Evolutionary conservation across 2,329 filamentous ascomycete species (phyloP).

Genomic region (Chrysoporthe puriensis): DNA sequence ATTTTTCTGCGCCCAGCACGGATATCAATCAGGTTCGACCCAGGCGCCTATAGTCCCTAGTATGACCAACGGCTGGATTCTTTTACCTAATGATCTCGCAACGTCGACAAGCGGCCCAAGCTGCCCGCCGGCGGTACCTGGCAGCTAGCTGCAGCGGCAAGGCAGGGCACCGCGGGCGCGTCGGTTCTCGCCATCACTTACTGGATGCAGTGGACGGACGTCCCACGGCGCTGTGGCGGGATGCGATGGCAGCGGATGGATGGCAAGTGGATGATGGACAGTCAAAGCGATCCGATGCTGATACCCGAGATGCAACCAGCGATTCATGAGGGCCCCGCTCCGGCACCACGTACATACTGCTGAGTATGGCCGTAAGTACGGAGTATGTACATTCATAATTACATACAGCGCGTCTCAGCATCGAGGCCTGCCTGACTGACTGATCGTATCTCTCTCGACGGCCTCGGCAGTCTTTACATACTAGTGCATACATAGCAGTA

Average conservation of each 20-base stretch:
- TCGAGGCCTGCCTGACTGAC: no score
- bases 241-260: background rate
- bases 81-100: slow-evolving; percentile 35
- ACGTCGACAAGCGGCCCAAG: background rate
- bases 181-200: background rate
- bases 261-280: no score
- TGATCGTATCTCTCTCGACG: no score
- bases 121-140: background rate
- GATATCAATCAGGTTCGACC: background rate
- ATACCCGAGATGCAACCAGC: background rate
- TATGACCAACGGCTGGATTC: slow-evolving; percentile 26
- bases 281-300: no score
- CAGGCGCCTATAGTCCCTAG: background rate
- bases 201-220: background rate
- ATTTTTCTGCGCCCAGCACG: background rate
- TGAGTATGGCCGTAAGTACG: no score
- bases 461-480: no score
- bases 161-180: no score
- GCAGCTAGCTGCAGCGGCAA: background rate
- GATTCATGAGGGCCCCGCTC: background rate
- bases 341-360: no score
- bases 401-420: no score
- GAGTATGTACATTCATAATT: no score
- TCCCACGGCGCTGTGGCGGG: background rate
- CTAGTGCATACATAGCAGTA: no score